A percentile compares a stretch with the other conserved stretches of the same genome.
Evolutionary conservation across 2,329 filamentous ascomycete species (phyloP).

Genomic region (Neofusicoccum laricinum): DNA sequence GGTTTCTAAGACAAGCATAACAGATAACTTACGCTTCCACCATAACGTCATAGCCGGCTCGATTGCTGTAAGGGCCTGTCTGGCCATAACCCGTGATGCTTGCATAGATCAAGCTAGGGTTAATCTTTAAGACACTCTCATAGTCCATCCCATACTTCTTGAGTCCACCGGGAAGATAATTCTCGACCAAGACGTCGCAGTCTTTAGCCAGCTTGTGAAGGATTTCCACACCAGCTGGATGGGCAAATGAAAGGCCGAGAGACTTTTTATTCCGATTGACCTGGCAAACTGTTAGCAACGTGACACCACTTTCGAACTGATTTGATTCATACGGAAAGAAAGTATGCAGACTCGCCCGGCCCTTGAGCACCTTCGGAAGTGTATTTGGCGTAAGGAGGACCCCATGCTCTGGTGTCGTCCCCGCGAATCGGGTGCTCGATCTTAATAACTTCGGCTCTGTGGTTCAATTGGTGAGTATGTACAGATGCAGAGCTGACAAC

Average conservation of each 20-base stretch:
- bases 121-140: slow-evolving; percentile 73
- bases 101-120: slow-evolving; percentile 85
- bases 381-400: slow-evolving; percentile 87
- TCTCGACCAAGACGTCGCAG: slow-evolving; percentile 93
- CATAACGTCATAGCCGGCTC: slow-evolving; percentile 98
- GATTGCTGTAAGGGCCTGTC: slow-evolving; percentile 80
- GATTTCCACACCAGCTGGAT: slow-evolving; percentile 78
- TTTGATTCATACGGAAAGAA: slow-evolving; percentile 66
- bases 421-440: slow-evolving; percentile 88
- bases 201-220: slow-evolving; percentile 79
- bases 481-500: slow-evolving; percentile 23
- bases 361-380: slow-evolving; percentile 58
- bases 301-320: background rate
- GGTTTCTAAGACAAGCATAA: background rate
- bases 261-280: slow-evolving; percentile 98
- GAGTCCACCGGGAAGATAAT: slow-evolving; percentile 86
- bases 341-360: slow-evolving; percentile 92
- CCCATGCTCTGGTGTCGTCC: slow-evolving; percentile 95
- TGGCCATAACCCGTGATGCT: slow-evolving; percentile 98
- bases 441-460: slow-evolving; percentile 92
- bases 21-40: slow-evolving; percentile 67
- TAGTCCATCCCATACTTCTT: slow-evolving; percentile 93
- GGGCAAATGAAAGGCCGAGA: slow-evolving; percentile 84
- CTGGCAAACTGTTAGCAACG: slow-evolving; percentile 43
- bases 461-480: slow-evolving; percentile 16